Base-by-base conservation (phyloP, 768 basidiomycete genomes). In the Ephemerocybe angulata region DNA sequence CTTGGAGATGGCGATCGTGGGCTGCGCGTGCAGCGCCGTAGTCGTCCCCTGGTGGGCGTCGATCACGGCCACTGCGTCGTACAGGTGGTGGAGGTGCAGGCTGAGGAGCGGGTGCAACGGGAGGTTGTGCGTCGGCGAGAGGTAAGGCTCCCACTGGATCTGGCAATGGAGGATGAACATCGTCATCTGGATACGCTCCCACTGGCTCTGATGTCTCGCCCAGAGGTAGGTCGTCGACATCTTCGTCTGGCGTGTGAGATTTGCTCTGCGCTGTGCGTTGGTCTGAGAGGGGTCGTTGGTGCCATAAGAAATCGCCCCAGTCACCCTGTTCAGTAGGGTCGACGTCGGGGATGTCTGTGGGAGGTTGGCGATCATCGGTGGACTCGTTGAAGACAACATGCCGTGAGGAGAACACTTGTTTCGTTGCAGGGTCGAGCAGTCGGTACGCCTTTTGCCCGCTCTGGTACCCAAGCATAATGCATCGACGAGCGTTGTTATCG, bases 391-490 rank as follows among this genome's bases (percentile, higher is more conserved):
- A 60, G 2, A 35, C 40, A 21, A 60, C 56, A 27, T 60, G 53
- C 7, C 51, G 50, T 1, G 28, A 37, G 30, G 57, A 35, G 37
- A 60, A 58, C 3, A 56, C 25, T 27, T 55, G 38, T 15, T 44
- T 3, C 4, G 61, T 54, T 10, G 22, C 3, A 1, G 24, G 6
- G 29, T 62, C 41, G 4, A 57, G 38, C 1, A 62, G 56, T 11
- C 58, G 56, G 46, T 62, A 63, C 4, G 60, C 62, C 24, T 60
- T 61, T 40, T 42, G 50, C 1, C 52, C 56, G 4, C n/a, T n/a
- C 13, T 56, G 51, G 52, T 63, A 63, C 1, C 62, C 62, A 1
- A 61, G 52, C 2, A 61, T 21, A 1, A 58, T 53, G 15, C 52
- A 59, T 21, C 61, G 59, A 1, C 41, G 33, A 8, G 44, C 58